Evolutionary conservation across 805 yeast genomes (phyloP).

Genomic region (Hanseniaspora lindneri): DNA sequence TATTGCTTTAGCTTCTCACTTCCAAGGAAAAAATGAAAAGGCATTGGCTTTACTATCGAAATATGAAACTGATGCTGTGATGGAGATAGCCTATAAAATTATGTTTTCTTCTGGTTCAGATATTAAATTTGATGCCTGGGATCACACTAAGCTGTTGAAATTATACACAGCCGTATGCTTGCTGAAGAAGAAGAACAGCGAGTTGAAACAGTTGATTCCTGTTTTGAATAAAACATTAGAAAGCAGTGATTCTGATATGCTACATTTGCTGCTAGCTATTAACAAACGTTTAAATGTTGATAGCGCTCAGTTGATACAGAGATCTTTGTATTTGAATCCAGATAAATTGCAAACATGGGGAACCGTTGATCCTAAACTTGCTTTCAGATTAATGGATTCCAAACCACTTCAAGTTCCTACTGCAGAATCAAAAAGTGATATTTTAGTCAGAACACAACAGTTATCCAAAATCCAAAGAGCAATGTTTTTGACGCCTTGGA

Average conservation of each 20-base stretch:
- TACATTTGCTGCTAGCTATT: slow-evolving; percentile 34
- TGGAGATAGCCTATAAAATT: slow-evolving; percentile 65
- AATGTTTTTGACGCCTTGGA: slow-evolving; percentile 50
- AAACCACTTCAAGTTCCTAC: slow-evolving; percentile 38
- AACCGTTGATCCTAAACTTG: slow-evolving; percentile 42
- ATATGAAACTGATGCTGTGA: slow-evolving; percentile 47
- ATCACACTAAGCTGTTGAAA: slow-evolving; percentile 5
- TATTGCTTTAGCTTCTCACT: slow-evolving; percentile 61
- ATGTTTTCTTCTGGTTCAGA: slow-evolving; percentile 61
- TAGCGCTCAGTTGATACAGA: slow-evolving; percentile 40
- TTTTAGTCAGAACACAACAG: slow-evolving; percentile 39
- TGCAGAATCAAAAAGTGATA: slow-evolving; percentile 29
- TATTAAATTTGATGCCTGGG: slow-evolving; percentile 12
- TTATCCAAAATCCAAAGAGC: slow-evolving; percentile 55
- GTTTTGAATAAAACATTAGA: slow-evolving; percentile 41
- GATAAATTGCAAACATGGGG: slow-evolving; percentile 58
- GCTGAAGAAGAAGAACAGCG: slow-evolving; percentile 48
- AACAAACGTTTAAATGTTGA: slow-evolving; percentile 31
- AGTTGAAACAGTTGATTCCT: slow-evolving; percentile 51
- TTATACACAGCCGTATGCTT: slow-evolving; percentile 40
- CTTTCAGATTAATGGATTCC: slow-evolving; percentile 46
- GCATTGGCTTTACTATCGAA: slow-evolving; percentile 54
- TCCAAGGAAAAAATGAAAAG: slow-evolving; percentile 46
- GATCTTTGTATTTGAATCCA: slow-evolving; percentile 65
- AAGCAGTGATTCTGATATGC: slow-evolving; percentile 46